Evolutionary conservation across 176 grass and related monocot species (phyloP).

Genomic region (Phyllostachys edulis): DNA sequence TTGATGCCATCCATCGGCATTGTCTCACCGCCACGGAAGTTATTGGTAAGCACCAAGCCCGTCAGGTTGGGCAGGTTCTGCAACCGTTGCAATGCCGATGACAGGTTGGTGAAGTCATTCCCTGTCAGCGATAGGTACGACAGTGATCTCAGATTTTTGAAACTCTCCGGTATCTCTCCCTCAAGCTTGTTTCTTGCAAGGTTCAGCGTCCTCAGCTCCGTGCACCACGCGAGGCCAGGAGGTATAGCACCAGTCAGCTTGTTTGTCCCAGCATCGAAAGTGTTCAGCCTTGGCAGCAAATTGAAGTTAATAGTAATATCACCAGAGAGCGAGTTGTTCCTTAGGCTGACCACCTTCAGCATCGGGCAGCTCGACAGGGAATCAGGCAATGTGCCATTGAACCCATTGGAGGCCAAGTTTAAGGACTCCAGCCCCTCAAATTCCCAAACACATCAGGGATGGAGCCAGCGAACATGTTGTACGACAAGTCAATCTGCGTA

Average conservation of each 20-base stretch:
- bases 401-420: conserved; percentile 46
- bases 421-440: conserved; percentile 61
- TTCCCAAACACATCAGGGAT: conserved; percentile 76
- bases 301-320: conserved; percentile 49
- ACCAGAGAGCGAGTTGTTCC: conserved; percentile 69
- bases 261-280: conserved; percentile 74
- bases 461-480: conserved; percentile 55
- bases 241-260: conserved; percentile 62
- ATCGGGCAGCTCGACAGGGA: conserved; percentile 54
- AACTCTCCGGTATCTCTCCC: conserved; percentile 65
- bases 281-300: conserved; percentile 46
- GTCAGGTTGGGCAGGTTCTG: conserved; percentile 68
- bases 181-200: conserved; percentile 72
- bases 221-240: conserved; percentile 34
- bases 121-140: conserved; percentile 73
- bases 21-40: conserved; percentile 61
- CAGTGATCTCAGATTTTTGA: conserved; percentile 59
- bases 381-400: conserved; percentile 57
- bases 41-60: conserved; percentile 77
- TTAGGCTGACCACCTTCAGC: conserved; percentile 63
- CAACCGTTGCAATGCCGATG: conserved; percentile 65
- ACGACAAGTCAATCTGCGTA: conserved; percentile 62
- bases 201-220: conserved; percentile 66
- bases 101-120: conserved; percentile 65
- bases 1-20: conserved; percentile 63